Evolutionary conservation across 768 basidiomycete species (phyloP).

Genomic region (Mrakia hoshinonis): DNA sequence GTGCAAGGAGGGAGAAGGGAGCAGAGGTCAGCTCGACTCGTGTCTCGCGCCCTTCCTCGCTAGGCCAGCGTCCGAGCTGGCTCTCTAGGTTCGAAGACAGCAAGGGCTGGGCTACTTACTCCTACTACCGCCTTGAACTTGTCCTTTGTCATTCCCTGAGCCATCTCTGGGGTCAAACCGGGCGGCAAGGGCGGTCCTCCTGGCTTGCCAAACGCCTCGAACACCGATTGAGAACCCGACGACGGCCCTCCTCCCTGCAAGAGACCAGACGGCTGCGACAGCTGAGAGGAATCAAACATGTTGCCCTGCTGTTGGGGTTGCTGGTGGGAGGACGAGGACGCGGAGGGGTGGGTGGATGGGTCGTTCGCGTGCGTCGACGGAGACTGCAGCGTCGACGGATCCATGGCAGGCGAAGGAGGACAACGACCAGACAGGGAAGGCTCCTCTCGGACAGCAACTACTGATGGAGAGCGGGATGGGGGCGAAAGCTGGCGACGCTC

Average conservation of each 20-base stretch:
- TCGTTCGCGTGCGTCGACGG: background rate
- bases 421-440: too few species aligned
- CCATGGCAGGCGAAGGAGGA: background rate
- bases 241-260: constrained; percentile 28
- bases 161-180: constrained; percentile 5
- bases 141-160: constrained; percentile 7
- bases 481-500: background rate
- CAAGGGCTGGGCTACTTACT: background rate
- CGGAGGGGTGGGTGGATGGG: background rate
- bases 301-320: constrained; percentile 1
- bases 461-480: background rate
- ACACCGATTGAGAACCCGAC: background rate
- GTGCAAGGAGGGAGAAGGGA: background rate
- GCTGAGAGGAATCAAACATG: constrained; percentile 15
- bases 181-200: constrained; percentile 8
- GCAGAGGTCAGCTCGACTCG: background rate
- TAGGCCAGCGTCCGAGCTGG: background rate
- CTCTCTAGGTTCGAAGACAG: background rate
- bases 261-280: constrained; percentile 27
- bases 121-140: background rate
- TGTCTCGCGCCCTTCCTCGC: background rate
- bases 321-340: background rate
- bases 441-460: background rate
- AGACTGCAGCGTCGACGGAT: background rate
- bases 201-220: background rate